Base-by-base conservation (phyloP, 1,284 basidiomycete species). In the Porogramme epimiltina region DNA sequence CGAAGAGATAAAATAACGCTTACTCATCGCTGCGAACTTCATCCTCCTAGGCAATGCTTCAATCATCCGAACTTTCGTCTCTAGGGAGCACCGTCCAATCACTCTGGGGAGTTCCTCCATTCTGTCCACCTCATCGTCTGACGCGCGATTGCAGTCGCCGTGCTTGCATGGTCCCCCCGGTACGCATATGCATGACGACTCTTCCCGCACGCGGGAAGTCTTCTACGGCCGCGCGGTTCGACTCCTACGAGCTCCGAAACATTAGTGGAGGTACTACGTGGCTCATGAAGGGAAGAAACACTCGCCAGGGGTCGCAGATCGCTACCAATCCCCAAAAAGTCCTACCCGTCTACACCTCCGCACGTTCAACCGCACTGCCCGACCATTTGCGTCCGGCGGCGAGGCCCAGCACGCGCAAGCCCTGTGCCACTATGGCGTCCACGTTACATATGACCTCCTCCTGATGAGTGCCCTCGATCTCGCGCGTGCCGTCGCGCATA, bases 281-380 rank as follows among this genome's bases (percentile, higher is more conserved):
- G n/a, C 3, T 11, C 15, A 34, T 6, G n/a, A 18, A 26, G 10
- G 23, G 36, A 36, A 19, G 45, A n/a, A 1, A 49, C 47, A 22
- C 23, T 33, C 87, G 76, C n/a, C 87, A 87, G 15, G 87, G 87
- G 63, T 89, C 87, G 60, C 77, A 85, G 51, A 89, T 82, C 47
- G 86, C 87, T 11, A 77, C 81, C 1, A 89, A 72, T 10, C 82
- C 86, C 8, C 84, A 70, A 70, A 91, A 82, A 4, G 70, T 72
- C 62, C 87, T 80, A 23, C 75, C 75, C 19, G 71, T 65, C 67
- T 89, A 87, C 13, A 85, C 77, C 2, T 79, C 75, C 41, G 78
- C 78, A 24, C 84, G 73, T 3, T 38, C 43, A 1, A 42, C 19
- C 42, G 26, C 24, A 49, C 36, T 19, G 20, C 37, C 6, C 23